Evolutionary conservation across 371 early-diverging fungal species (phyloP).

Genomic region (Umbelopsis sp.): DNA sequence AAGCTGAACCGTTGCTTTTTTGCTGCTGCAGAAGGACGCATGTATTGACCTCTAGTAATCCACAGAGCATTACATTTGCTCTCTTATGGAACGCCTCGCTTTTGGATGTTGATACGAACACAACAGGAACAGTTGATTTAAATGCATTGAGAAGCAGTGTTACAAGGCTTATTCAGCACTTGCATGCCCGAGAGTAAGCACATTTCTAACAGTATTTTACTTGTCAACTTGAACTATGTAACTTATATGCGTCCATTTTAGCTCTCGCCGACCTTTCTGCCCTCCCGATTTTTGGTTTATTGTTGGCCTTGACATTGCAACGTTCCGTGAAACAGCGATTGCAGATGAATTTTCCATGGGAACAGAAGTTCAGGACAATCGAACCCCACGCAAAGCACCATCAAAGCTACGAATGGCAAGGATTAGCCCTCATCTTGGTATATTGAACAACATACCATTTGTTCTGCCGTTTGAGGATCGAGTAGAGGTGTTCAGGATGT

Average conservation of each 20-base stretch:
- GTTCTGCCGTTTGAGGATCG: slow-evolving; percentile 89
- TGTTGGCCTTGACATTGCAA: slow-evolving; percentile 63
- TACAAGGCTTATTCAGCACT: slow-evolving; percentile 51
- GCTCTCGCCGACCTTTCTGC: slow-evolving; percentile 72
- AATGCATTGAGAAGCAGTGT: not conserved
- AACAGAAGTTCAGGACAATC: slow-evolving; percentile 23
- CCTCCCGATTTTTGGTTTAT: slow-evolving; percentile 79
- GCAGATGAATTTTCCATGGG: slow-evolving; percentile 60
- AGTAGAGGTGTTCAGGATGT: slow-evolving; percentile 82
- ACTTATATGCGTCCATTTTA: slow-evolving; percentile 21
- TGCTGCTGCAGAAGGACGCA: too few relatives aligned
- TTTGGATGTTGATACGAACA: slow-evolving; percentile 37
- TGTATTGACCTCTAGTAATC: slow-evolving; percentile 9
- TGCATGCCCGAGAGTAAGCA: slow-evolving; percentile 81
- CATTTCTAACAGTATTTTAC: not conserved
- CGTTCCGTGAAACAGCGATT: slow-evolving; percentile 64
- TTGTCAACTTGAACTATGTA: not conserved
- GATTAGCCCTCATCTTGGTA: slow-evolving; percentile 67
- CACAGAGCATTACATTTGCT: slow-evolving; percentile 70
- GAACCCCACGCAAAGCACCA: slow-evolving; percentile 27
- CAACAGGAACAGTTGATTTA: not conserved
- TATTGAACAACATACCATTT: slow-evolving; percentile 87
- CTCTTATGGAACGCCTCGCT: slow-evolving; percentile 66
- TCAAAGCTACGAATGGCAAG: slow-evolving; percentile 45
- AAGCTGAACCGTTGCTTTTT: slow-evolving; percentile 15